phyloP scores from a whole-genome alignment of 176 grass and related monocot genomes.

The Puccinellia tenuiflora region DNA sequence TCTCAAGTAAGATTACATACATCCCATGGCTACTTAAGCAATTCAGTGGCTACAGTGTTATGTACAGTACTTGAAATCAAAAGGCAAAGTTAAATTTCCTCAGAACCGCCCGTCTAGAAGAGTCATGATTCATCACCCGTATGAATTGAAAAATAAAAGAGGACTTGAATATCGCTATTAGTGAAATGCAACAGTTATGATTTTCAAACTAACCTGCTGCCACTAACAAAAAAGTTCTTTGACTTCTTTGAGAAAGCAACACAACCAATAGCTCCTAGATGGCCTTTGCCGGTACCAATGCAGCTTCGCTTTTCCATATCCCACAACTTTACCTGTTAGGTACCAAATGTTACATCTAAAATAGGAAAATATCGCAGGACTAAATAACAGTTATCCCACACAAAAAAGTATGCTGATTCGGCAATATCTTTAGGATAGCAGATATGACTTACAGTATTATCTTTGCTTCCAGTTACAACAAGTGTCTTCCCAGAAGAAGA shows the following conservation, averaged over 20 bases:
- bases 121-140: not conserved
- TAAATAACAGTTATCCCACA: not conserved
- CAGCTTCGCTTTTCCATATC: conserved; percentile 73
- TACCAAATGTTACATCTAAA: not conserved
- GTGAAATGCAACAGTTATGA: not conserved
- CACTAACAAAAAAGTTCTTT: conserved; percentile 87
- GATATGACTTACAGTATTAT: conserved; percentile 70
- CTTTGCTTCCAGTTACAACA: conserved; percentile 96
- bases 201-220: conserved; percentile 74
- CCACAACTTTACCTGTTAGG: conserved; percentile 80
- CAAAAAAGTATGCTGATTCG: not conserved
- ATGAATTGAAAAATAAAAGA: not conserved
- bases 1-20: not conserved
- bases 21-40: not conserved
- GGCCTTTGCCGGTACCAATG: conserved; percentile 84
- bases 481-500: conserved; percentile 57
- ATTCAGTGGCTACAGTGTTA: not conserved
- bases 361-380: not conserved
- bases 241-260: conserved; percentile 89
- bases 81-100: not conserved
- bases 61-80: not conserved
- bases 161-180: not conserved
- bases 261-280: conserved; percentile 83
- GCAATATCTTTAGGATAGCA: not conserved
- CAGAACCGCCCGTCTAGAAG: not conserved